Percentiles rank a stretch among this genome's conserved stretches.
Conservation (phyloP, 495 filamentous ascomycete species). For the Parathielavia appendiculata region DNA sequence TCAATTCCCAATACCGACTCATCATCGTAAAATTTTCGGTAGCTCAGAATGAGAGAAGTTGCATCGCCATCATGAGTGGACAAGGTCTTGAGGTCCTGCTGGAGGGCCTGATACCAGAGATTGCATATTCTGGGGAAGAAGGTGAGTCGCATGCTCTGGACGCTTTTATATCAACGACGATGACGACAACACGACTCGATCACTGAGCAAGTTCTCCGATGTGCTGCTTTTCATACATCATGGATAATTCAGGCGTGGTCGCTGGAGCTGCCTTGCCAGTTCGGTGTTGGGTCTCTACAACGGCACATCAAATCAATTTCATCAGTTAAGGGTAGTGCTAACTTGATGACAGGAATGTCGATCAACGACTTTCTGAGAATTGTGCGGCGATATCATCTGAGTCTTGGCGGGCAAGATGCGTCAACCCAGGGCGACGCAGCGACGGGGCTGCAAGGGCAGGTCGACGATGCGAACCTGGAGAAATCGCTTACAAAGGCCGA, state of each 20-base stretch:
- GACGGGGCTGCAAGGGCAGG: background rate
- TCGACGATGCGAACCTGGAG: constrained; percentile 21
- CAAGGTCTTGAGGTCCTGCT: constrained; percentile 64
- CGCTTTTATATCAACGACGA: background rate
- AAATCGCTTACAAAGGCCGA: constrained; percentile 25
- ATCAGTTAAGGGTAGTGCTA: constrained; percentile 9
- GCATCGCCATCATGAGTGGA: constrained; percentile 49
- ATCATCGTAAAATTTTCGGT: constrained; percentile 18
- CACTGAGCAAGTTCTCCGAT: too few species aligned
- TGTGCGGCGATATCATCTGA: constrained; percentile 29
- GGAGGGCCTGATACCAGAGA: constrained; percentile 63
- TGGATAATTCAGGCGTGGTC: too few species aligned
- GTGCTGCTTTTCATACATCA: too few species aligned
- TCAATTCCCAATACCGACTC: constrained; percentile 24
- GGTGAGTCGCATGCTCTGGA: constrained; percentile 50
- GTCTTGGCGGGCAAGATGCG: constrained; percentile 12
- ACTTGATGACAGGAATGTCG: constrained; percentile 24
- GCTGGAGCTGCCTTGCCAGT: too few species aligned
- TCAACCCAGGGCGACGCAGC: constrained; percentile 7
- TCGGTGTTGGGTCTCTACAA: background rate
- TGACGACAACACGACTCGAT: too few species aligned
- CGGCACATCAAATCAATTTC: background rate
- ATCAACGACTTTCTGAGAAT: constrained; percentile 27
- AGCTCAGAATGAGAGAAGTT: constrained; percentile 25
- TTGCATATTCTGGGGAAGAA: constrained; percentile 60